These are phyloP conservation scores for Phaeomoniella chlamydospora DNA, from an alignment of 2,329 filamentous ascomycete genomes.

Conservation along the genomic window DNA sequence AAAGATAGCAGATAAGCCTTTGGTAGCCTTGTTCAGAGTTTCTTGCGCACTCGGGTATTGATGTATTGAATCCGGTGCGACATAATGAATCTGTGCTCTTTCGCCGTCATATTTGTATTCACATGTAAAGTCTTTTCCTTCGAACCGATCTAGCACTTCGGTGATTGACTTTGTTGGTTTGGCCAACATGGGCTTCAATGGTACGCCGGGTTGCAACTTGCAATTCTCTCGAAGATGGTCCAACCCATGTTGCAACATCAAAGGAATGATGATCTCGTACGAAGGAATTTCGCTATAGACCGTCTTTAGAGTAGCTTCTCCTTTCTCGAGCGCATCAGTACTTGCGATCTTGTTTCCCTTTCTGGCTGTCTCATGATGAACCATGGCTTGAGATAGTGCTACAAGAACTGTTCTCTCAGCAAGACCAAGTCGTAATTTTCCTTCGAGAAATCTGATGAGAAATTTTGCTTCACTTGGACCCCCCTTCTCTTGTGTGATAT, in stretches of 20 bases:
- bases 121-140: constrained; percentile 89
- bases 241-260: constrained; percentile 76
- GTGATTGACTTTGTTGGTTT: constrained; percentile 98
- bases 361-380: constrained; percentile 63
- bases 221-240: constrained; percentile 69
- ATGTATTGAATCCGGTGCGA: constrained; percentile 62
- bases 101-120: constrained; percentile 99
- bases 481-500: constrained; percentile 84
- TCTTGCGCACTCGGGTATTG: constrained; percentile 49
- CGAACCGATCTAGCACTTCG: constrained; percentile 91
- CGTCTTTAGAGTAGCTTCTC: constrained; percentile 73
- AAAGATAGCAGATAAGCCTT: constrained; percentile 82
- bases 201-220: constrained; percentile 84
- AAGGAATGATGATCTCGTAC: constrained; percentile 88
- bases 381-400: constrained; percentile 75
- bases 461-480: constrained; percentile 92
- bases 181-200: constrained; percentile 94
- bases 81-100: constrained; percentile 95
- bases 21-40: constrained; percentile 48
- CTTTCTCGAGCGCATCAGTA: constrained; percentile 64
- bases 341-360: constrained; percentile 55
- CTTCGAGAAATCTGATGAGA: constrained; percentile 82
- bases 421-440: constrained; percentile 79
- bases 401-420: constrained; percentile 88
- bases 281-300: constrained; percentile 91